phyloP scores from a whole-genome alignment of 2,329 filamentous ascomycete genomes.

The Colletotrichum sp. region DNA sequence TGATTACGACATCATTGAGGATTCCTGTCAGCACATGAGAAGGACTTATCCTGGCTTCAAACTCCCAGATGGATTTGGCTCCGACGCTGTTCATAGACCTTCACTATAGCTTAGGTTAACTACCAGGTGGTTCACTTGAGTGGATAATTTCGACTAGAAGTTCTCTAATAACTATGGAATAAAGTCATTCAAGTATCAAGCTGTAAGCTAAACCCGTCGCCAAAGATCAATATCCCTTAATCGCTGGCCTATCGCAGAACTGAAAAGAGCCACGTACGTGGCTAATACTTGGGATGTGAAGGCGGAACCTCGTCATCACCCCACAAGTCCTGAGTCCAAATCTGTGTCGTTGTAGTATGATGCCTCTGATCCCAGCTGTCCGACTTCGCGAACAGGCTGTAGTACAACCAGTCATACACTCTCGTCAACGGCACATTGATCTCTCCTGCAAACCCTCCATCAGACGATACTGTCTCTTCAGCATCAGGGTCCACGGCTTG shows the following conservation, averaged over 20 bases:
- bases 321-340: not conserved
- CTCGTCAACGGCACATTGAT: not conserved
- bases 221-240: too few relatives aligned
- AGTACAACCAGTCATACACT: not conserved
- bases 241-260: too few relatives aligned
- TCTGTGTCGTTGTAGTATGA: not conserved
- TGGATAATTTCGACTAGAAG: too few relatives aligned
- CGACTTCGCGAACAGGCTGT: not conserved
- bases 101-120: not conserved
- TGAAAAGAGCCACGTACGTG: too few relatives aligned
- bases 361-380: not conserved
- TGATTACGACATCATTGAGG: slow-evolving; percentile 7
- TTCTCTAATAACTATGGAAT: too few relatives aligned
- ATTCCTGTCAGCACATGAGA: not conserved
- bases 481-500: not conserved
- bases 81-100: fast-evolving
- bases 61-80: not conserved
- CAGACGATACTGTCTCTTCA: not conserved
- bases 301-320: not conserved
- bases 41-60: not conserved
- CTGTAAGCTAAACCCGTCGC: too few relatives aligned
- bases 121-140: too few relatives aligned
- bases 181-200: too few relatives aligned
- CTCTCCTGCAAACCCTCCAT: not conserved
- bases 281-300: not conserved